Evolutionary conservation across 352 stramenopile genomes (phyloP).

Genomic region (Pythium pyrilobum): DNA sequence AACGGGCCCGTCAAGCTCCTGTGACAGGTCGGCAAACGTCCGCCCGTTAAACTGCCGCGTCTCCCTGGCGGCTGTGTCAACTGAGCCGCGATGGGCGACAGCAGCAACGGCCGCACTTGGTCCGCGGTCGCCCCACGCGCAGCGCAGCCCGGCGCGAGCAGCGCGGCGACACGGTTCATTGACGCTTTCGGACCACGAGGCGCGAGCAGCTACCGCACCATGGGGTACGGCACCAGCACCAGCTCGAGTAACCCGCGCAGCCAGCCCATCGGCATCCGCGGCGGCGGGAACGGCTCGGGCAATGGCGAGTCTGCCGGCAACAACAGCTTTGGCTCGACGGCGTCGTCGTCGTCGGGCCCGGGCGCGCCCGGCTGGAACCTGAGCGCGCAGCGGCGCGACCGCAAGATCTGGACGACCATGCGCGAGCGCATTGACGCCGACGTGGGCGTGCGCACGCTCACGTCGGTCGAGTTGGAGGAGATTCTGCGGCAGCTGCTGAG

Average conservation of each 20-base stretch:
- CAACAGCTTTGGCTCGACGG: not conserved
- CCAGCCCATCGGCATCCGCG: constrained; percentile 21
- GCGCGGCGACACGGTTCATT: constrained; percentile 13
- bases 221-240: constrained; percentile 17
- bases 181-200: constrained; percentile 13
- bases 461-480: constrained; percentile 75
- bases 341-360: not conserved
- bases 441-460: constrained; percentile 45
- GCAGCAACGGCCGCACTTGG: constrained; percentile 5
- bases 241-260: constrained; percentile 1
- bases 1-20: constrained; percentile 1
- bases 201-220: not conserved
- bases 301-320: not conserved
- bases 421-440: constrained; percentile 58
- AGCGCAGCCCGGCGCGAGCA: not conserved
- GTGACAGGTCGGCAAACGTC: not conserved
- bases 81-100: not conserved
- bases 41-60: not conserved
- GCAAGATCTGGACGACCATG: constrained; percentile 53
- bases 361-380: constrained; percentile 45
- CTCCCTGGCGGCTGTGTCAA: no score
- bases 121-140: constrained; percentile 2
- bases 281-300: not conserved
- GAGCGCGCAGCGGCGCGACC: constrained; percentile 52
- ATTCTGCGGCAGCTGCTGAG: constrained; percentile 64